Conservation (phyloP, 371 early-diverging fungal genomes). For the Thermomucor indicae-seudaticae region DNA sequence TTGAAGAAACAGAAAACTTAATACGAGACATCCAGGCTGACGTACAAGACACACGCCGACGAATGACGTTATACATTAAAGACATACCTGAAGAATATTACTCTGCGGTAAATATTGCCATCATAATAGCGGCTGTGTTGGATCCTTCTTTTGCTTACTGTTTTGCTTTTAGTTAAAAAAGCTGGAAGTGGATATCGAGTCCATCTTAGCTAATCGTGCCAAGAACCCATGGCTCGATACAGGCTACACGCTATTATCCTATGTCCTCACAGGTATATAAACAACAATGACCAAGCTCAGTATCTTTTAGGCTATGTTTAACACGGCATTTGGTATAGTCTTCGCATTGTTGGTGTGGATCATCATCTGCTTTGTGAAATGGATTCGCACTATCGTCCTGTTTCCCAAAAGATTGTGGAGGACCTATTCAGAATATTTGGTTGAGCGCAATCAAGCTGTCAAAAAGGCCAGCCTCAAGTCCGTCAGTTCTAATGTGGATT, state of each 20-base stretch:
- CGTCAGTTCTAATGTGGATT: conserved; percentile 1
- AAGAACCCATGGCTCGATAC: conserved; percentile 49
- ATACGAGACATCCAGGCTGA: conserved; percentile 33
- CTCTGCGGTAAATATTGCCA: conserved; percentile 34
- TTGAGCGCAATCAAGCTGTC: conserved; percentile 37
- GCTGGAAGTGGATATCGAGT: conserved; percentile 42
- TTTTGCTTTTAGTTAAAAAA: conserved; percentile 41
- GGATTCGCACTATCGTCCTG: conserved; percentile 23
- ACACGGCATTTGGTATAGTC: conserved; percentile 11
- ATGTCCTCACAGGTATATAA: conserved; percentile 35
- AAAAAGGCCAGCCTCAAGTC: conserved; percentile 18
- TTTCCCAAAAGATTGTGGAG: conserved; percentile 36
- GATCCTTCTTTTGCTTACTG: too few relatives aligned
- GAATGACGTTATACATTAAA: conserved; percentile 33
- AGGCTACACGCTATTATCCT: conserved; percentile 42
- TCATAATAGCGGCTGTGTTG: too few relatives aligned
- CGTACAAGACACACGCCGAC: conserved; percentile 24
- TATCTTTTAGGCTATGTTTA: neutral
- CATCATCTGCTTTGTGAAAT: conserved; percentile 38
- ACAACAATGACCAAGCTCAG: neutral
- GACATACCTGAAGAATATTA: conserved; percentile 43
- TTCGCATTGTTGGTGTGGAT: conserved; percentile 42
- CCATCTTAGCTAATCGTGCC: conserved; percentile 40
- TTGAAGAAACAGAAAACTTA: conserved; percentile 27
- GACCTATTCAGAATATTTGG: conserved; percentile 29